Conservation (phyloP, 2,329 filamentous ascomycete species). For the Geosmithia morbida region DNA sequence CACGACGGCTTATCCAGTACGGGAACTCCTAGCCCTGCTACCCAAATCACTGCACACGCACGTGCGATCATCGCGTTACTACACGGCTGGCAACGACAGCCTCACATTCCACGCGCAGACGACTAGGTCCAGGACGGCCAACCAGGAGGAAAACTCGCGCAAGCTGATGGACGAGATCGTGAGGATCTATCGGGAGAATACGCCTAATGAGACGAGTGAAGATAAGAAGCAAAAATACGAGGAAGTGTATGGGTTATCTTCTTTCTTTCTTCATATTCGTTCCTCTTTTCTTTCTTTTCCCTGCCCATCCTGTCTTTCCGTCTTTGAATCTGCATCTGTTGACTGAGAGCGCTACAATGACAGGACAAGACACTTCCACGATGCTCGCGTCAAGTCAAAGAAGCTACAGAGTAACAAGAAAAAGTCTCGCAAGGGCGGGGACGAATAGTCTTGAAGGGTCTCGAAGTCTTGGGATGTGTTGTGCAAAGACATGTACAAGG, state of each 20-base stretch:
- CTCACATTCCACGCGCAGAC: constrained; percentile 41
- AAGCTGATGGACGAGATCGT: constrained; percentile 34
- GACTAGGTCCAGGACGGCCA: constrained; percentile 34
- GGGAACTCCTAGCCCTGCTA: constrained; percentile 27
- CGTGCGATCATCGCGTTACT: constrained; percentile 40
- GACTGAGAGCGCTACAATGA: neutral
- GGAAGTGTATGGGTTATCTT: constrained; percentile 30
- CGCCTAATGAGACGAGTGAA: constrained; percentile 29
- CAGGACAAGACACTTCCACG: constrained; percentile 29
- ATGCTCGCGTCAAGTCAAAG: constrained; percentile 29
- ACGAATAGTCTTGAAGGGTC: too few species aligned
- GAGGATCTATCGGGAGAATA: constrained; percentile 28
- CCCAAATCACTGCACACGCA: constrained; percentile 30
- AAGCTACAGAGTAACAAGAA: constrained; percentile 36
- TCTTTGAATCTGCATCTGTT: too few species aligned
- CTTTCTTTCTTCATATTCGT: too few species aligned
- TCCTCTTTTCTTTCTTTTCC: too few species aligned
- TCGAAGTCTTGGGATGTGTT: too few species aligned
- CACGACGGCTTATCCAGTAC: constrained; percentile 34
- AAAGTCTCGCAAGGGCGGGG: constrained; percentile 20
- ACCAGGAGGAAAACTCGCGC: constrained; percentile 34
- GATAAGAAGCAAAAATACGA: constrained; percentile 34
- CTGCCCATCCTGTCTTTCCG: too few species aligned
- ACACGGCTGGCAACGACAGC: constrained; percentile 33
- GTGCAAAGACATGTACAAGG: too few species aligned